A percentile compares a stretch with the other conserved stretches of the same genome.
Conservation (phyloP, 2,329 filamentous ascomycete genomes). For the Talaromyces sp. region DNA sequence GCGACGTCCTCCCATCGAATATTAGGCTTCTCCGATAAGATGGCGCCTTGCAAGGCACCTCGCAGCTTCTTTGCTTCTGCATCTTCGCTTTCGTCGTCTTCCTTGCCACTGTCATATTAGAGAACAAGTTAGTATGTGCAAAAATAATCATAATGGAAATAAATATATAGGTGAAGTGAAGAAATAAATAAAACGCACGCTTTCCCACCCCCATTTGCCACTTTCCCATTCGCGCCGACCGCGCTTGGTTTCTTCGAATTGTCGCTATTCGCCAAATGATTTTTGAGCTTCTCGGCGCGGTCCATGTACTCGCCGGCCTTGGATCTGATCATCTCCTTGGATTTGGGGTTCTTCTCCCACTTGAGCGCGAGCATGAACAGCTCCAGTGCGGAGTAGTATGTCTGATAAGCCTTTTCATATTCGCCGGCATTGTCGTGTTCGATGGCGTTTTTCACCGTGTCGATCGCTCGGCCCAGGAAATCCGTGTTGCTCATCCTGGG, state of each 20-base stretch:
- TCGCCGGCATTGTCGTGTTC: conserved; percentile 92
- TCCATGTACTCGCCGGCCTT: conserved; percentile 98
- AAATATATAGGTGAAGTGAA: conserved; percentile 1
- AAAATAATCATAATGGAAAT: background rate
- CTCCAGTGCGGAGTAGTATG: conserved; percentile 93
- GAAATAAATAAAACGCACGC: conserved; percentile 37
- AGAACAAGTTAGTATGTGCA: background rate
- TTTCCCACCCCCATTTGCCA: conserved; percentile 49
- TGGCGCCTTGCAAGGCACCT: conserved; percentile 84
- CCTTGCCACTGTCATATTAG: conserved; percentile 30
- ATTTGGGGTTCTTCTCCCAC: conserved; percentile 98
- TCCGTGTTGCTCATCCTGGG: conserved; percentile 86
- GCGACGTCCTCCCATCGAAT: conserved; percentile 98
- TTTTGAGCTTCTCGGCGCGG: conserved; percentile 95
- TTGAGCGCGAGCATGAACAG: conserved; percentile 98
- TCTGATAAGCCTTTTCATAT: conserved; percentile 94
- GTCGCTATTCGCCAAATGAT: conserved; percentile 68
- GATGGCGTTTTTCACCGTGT: conserved; percentile 95
- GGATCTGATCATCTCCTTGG: conserved; percentile 93
- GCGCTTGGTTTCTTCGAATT: conserved; percentile 49
- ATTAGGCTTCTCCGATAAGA: conserved; percentile 91
- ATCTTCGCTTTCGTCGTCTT: conserved; percentile 67
- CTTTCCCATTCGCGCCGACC: conserved; percentile 49
- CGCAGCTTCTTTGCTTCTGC: conserved; percentile 94
- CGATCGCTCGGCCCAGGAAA: conserved; percentile 94